Evolutionary conservation across 2,329 filamentous ascomycete species (phyloP).

Genomic region (Colletotrichum sp.): DNA sequence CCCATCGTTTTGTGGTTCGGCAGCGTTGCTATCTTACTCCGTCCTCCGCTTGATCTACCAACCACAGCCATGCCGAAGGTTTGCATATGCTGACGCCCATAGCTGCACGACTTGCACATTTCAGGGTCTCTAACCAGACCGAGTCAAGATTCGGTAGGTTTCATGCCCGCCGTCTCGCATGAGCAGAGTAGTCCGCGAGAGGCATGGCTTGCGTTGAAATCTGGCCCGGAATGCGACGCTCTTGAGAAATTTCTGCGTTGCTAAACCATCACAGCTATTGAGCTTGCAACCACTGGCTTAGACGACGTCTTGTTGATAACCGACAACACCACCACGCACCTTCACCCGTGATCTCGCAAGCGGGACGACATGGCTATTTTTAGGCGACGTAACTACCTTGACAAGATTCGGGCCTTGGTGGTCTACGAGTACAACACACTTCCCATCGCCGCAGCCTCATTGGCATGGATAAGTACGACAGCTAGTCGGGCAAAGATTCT

Average conservation of each 20-base stretch:
- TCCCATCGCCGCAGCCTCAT: neutral
- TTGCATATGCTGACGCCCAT: neutral
- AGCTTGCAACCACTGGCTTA: neutral
- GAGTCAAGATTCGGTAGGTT: neutral
- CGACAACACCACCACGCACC: neutral
- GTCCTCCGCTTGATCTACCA: neutral
- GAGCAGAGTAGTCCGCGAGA: neutral
- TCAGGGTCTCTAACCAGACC: neutral
- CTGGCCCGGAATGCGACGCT: neutral
- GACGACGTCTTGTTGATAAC: neutral
- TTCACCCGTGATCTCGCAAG: neutral
- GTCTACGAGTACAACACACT: neutral
- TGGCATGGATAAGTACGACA: neutral
- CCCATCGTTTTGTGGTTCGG: neutral
- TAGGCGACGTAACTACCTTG: neutral
- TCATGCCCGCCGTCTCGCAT: neutral
- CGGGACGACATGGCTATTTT: neutral
- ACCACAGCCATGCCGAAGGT: neutral
- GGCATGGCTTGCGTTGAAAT: neutral
- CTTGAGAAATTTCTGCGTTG: neutral
- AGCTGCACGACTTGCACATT: neutral
- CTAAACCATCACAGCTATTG: neutral
- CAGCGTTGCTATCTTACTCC: neutral
- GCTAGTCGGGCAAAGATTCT: neutral
- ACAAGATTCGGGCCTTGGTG: neutral